Conservation (phyloP, 2,329 filamentous ascomycete genomes). For the Knufia petricola region DNA sequence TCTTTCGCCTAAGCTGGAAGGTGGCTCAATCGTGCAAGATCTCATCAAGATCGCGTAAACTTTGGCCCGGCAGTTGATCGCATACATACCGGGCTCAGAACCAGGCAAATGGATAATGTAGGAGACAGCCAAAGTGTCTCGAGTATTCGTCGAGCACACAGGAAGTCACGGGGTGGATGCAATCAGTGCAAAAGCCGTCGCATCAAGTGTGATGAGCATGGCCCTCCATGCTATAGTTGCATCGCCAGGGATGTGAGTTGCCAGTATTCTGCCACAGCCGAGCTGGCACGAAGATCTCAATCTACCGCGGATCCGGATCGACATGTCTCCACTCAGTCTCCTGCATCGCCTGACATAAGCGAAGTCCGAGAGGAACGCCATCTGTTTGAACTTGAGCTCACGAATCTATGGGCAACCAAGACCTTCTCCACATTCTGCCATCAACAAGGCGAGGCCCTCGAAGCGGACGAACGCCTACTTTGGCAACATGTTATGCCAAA, state of each 20-base stretch:
- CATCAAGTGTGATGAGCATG: neutral
- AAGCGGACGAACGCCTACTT: neutral
- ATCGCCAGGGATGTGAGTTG: neutral
- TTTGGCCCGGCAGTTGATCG: too few relatives aligned
- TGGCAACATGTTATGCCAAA: neutral
- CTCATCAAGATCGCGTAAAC: too few relatives aligned
- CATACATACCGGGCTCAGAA: too few relatives aligned
- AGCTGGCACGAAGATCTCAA: neutral
- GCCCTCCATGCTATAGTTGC: neutral
- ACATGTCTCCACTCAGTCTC: neutral
- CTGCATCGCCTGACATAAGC: neutral
- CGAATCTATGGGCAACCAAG: neutral
- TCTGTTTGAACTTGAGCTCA: constrained; percentile 1
- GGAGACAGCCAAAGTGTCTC: too few relatives aligned
- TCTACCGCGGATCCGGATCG: too few relatives aligned
- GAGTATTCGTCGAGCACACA: too few relatives aligned
- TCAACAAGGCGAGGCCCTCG: neutral
- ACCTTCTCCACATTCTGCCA: neutral
- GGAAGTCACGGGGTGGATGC: too few relatives aligned
- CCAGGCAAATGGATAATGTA: too few relatives aligned
- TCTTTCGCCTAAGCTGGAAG: too few relatives aligned
- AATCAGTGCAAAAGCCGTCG: too few relatives aligned
- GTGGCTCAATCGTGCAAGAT: too few relatives aligned
- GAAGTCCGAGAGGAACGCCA: neutral
- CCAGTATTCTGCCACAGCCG: neutral